Evolutionary conservation across 176 grass and related monocot species (phyloP), one percentile per base, ranked within the genome.

Genomic region (Secale cereale): DNA sequence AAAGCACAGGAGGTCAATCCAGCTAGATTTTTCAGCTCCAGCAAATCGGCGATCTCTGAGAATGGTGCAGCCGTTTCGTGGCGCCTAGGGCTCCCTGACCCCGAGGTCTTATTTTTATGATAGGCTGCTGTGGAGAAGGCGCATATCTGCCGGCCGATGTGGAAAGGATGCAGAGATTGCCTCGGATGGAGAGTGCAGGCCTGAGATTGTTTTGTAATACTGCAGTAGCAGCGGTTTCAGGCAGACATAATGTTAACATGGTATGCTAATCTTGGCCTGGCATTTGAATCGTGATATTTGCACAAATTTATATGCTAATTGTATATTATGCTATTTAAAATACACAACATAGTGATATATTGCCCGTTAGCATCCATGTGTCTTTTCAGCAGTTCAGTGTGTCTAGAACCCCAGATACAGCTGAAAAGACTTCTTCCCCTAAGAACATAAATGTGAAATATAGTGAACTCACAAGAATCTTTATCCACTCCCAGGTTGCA

Each of bases 21-120:
- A 97, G 23, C 89, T 94, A 76, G 88, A 61, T 87, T 84, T 91
- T 94, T 91, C 48, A 97, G 86, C 16, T 73, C 74, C 32, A 92
- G 70, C 3, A 92, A 97, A 89, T 94, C 84, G 62, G 91, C 74
- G 64, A 94, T 78, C 75, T 91, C 90, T 69, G 86, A 89, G 78
- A 92, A 97, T 17, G 92, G 94, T 87, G 87, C 74, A 98, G 82
- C 74, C 93, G 87, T 85, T 95, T 98, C 59, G 91, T 98, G 68
- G 95, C 91, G 16, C 95, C 91, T 9, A 98, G 68, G 59, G 89
- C 91, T 73, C 89, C 96, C 89, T n/a, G n/a, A n/a, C n/a, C n/a
- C n/a, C 73, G 80, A 40, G 93, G 93, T 54, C 91, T 92, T 91
- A 98, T 95, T 90, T 98, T 89, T 62, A 98, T 65, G n/a, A 95